Percentiles rank a stretch among this genome's conserved stretches.
Conservation (phyloP, 2,329 filamentous ascomycete genomes). For the Teratosphaeriaceae sp. region DNA sequence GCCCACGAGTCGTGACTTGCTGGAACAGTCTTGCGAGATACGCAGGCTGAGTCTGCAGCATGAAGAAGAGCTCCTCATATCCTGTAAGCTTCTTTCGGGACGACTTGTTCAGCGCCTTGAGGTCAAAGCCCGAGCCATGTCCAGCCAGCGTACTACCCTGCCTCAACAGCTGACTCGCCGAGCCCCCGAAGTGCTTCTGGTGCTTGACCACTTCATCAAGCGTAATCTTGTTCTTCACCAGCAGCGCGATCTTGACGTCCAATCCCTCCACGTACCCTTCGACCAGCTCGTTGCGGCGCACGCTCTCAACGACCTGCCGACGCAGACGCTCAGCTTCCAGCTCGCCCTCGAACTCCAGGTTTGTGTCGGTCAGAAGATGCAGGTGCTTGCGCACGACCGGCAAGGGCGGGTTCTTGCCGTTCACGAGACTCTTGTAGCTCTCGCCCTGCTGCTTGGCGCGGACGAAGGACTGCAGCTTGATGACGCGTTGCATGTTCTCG, state of each 20-base stretch:
- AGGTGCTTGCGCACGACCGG: slow-evolving; percentile 98
- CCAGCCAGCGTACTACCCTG: slow-evolving; percentile 39
- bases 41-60: slow-evolving; percentile 90
- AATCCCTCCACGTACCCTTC: slow-evolving; percentile 98
- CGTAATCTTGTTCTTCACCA: slow-evolving; percentile 99
- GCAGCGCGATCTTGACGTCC: slow-evolving; percentile 95
- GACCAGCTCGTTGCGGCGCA: slow-evolving; percentile 91
- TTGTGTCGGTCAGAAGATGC: slow-evolving; percentile 93
- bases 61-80: slow-evolving; percentile 97
- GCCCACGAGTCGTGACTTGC: slow-evolving; percentile 73
- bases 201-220: slow-evolving; percentile 96
- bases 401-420: slow-evolving; percentile 92
- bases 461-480: slow-evolving; percentile 97
- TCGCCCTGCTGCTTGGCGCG: slow-evolving; percentile 93
- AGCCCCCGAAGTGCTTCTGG: slow-evolving; percentile 88
- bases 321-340: slow-evolving; percentile 92
- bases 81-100: slow-evolving; percentile 92
- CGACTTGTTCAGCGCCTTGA: slow-evolving; percentile 96
- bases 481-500: slow-evolving; percentile 97
- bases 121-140: slow-evolving; percentile 76
- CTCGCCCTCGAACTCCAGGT: slow-evolving; percentile 98
- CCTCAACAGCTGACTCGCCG: slow-evolving; percentile 26
- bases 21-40: slow-evolving; percentile 88
- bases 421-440: slow-evolving; percentile 94
- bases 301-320: slow-evolving; percentile 95